A percentile compares a stretch with the other conserved stretches of the same genome.
phyloP scores from a whole-genome alignment of 2,329 filamentous ascomycete genomes.

The Paecilomyces formosus region DNA sequence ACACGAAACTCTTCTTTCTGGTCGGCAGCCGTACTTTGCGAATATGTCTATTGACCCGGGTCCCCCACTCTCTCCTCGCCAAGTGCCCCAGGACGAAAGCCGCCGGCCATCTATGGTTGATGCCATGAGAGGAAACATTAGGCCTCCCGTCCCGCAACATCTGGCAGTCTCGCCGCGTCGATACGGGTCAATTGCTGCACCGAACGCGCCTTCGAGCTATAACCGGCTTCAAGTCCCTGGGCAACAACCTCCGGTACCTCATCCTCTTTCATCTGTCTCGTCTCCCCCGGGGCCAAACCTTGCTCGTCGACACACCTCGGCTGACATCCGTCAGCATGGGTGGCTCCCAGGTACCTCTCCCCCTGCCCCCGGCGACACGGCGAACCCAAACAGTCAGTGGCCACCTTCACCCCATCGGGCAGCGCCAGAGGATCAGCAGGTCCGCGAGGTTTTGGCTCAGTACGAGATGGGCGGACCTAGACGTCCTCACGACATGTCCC shows the following conservation, averaged over 20 bases:
- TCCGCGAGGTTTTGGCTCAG: slow-evolving; percentile 54
- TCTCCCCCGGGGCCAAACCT: slow-evolving; percentile 59
- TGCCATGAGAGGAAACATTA: slow-evolving; percentile 56
- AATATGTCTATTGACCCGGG: slow-evolving; percentile 57
- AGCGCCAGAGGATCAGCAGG: slow-evolving; percentile 52
- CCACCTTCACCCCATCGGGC: slow-evolving; percentile 56
- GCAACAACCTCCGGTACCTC: slow-evolving; percentile 62
- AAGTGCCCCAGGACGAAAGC: slow-evolving; percentile 76
- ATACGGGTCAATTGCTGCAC: slow-evolving; percentile 75
- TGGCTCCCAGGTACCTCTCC: slow-evolving; percentile 62
- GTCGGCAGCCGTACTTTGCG: slow-evolving; percentile 59
- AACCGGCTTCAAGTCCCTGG: slow-evolving; percentile 61
- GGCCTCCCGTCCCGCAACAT: slow-evolving; percentile 73
- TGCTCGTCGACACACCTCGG: slow-evolving; percentile 81
- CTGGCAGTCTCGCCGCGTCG: slow-evolving; percentile 70
- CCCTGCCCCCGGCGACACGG: slow-evolving; percentile 57
- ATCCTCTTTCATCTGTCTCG: slow-evolving; percentile 50
- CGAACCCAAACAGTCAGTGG: slow-evolving; percentile 56
- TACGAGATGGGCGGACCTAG: slow-evolving; percentile 57
- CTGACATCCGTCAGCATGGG: slow-evolving; percentile 85
- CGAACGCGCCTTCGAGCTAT: slow-evolving; percentile 64
- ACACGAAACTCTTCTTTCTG: slow-evolving; percentile 58
- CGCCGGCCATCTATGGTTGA: slow-evolving; percentile 63
- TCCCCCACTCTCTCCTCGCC: slow-evolving; percentile 75
- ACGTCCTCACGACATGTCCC: slow-evolving; percentile 39